Evolutionary conservation across 2,329 filamentous ascomycete genomes (phyloP), one percentile per base, ranked within the genome.

Genomic region (Colletotrichum musicola): DNA sequence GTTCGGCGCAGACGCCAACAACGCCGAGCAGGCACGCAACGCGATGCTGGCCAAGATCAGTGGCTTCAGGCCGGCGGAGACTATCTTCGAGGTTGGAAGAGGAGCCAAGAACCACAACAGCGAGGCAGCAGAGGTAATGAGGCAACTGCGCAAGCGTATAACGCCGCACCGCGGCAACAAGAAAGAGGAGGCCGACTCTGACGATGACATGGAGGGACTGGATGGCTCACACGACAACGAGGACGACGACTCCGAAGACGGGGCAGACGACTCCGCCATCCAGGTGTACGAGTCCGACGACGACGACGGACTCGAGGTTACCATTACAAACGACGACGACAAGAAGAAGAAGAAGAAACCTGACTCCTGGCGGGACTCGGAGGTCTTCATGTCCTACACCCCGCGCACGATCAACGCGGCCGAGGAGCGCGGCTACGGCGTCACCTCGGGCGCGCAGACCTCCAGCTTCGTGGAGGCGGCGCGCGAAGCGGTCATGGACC

Each of bases 311-410:
- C 82, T 94, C 38, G 91, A 93, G 77, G 87, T 93, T 18, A 93
- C 90, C 3, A 88, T 95, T 72, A 89, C 90, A 14, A 89, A 90
- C 75, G 82, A 87, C 51, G 78, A 81, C 54, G 81, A 85, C 72
- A 77, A 82, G 74, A 82, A 82, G 76, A 88, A 84, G 79, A 35
- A 35, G 30, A 35, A 35, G 22, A 59, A 63, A 40, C 46, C 57
- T 13, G 58, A 68, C 3, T 59, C 70, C 2, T 72, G 53, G 51
- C 88, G 76, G 75, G 95, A 98, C 77, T 88, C 90, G 0, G 95
- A 98, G 51, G 89, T 96, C 74, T 99, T 97, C 89, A 98, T 99
- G 94, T 93, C 93, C 10, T 99, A 99, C 85, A 93, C 90, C 1
- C 96, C 96, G 0, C 91, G 92, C 70, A 90, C 90, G 49, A 87